Percentiles rank a stretch among this genome's conserved stretches.
Conservation (phyloP, 169 alveolate species). For the Plasmodium sp. region DNA sequence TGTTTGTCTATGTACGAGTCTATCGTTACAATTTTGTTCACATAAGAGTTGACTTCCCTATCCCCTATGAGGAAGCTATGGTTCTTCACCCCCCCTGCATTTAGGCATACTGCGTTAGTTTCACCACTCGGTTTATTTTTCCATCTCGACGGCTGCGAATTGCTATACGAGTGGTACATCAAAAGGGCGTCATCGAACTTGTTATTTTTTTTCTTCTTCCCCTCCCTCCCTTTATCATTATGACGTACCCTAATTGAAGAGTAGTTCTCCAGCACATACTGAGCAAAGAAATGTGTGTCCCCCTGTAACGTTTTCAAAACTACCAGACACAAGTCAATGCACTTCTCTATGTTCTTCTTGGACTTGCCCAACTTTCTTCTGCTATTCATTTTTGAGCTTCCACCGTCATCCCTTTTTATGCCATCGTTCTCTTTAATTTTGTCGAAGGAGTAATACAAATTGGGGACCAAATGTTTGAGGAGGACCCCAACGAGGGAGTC, state of each 20-base stretch:
- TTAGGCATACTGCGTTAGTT: not conserved
- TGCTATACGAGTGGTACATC: slow-evolving; percentile 23
- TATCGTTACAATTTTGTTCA: slow-evolving; percentile 21
- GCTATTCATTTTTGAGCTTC: not conserved
- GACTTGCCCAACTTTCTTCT: slow-evolving; percentile 15
- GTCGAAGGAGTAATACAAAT: slow-evolving; percentile 53
- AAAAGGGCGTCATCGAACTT: slow-evolving; percentile 28
- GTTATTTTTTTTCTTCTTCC: slow-evolving; percentile 10
- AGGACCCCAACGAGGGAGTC: slow-evolving; percentile 10
- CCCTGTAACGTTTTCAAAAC: slow-evolving; percentile 41
- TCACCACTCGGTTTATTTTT: not conserved
- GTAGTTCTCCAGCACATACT: slow-evolving; percentile 59
- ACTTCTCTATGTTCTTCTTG: slow-evolving; percentile 51
- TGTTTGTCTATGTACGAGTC: slow-evolving; percentile 63
- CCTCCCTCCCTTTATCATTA: not conserved
- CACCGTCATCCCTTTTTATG: not conserved
- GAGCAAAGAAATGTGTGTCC: slow-evolving; percentile 5
- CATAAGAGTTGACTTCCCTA: slow-evolving; percentile 15
- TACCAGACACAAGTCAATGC: slow-evolving; percentile 24
- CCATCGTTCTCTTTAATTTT: slow-evolving; percentile 33
- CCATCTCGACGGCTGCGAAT: not conserved
- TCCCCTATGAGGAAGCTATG: slow-evolving; percentile 12
- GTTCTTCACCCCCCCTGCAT: not conserved
- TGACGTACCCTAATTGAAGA: slow-evolving; percentile 14
- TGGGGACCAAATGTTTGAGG: slow-evolving; percentile 2